Evolutionary conservation across 75 land plant genomes (phyloP).

Genomic region (Larix kaempferi): DNA sequence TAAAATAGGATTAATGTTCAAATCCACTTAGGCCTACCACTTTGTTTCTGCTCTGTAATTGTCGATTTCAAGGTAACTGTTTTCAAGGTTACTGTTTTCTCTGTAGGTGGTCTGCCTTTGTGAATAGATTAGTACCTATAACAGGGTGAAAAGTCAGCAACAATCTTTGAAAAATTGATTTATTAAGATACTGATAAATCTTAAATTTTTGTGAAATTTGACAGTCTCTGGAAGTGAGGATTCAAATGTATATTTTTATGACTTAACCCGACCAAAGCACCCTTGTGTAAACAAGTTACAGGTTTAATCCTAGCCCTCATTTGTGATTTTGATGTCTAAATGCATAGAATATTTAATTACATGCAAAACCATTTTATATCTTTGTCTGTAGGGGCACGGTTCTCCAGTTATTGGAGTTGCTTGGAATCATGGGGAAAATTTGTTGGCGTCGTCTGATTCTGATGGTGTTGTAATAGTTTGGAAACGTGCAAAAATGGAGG

Average conservation of each 20-base stretch:
- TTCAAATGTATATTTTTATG: slow-evolving; percentile 95
- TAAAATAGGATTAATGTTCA: background rate
- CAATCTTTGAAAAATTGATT: background rate
- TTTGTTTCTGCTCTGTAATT: too few species aligned
- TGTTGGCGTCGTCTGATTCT: slow-evolving; percentile 92
- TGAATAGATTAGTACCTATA: background rate
- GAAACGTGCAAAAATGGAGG: slow-evolving; percentile 75
- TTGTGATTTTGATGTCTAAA: background rate
- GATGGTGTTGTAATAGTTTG: slow-evolving; percentile 95
- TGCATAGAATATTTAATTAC: background rate
- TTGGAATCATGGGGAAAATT: slow-evolving; percentile 98
- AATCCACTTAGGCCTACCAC: background rate
- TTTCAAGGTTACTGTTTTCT: too few species aligned
- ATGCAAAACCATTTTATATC: background rate
- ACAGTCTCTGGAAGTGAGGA: slow-evolving; percentile 97
- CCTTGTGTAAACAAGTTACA: slow-evolving; percentile 96
- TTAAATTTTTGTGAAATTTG: background rate
- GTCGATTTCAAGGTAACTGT: too few species aligned
- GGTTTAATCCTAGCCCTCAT: slow-evolving; percentile 26
- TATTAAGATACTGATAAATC: background rate
- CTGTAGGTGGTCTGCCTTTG: background rate
- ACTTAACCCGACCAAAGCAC: slow-evolving; percentile 87
- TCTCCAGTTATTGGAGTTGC: slow-evolving; percentile 85
- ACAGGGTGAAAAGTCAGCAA: background rate
- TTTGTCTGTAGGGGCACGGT: slow-evolving; percentile 76